A percentile compares a stretch with the other conserved stretches of the same genome.
phyloP scores from a whole-genome alignment of 2,329 filamentous ascomycete species.

The Aspergillus proliferans region DNA sequence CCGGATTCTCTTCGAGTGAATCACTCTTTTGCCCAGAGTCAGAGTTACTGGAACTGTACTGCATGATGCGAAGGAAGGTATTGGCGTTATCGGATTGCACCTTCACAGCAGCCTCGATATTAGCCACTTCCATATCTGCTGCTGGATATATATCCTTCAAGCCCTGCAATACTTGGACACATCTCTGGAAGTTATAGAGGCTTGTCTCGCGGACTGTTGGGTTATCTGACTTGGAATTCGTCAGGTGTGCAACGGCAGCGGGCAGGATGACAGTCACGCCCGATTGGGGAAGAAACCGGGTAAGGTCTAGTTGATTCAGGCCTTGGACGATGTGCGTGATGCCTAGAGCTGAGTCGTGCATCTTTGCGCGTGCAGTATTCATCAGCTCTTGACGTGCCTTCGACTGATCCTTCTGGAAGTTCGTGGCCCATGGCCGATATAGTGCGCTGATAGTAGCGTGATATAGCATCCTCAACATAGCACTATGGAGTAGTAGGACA shows the following conservation, averaged over 20 bases:
- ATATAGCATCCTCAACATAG: slow-evolving; percentile 84
- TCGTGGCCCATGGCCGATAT: slow-evolving; percentile 77
- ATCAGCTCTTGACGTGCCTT: slow-evolving; percentile 48
- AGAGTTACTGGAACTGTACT: slow-evolving; percentile 14
- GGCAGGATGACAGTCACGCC: slow-evolving; percentile 80
- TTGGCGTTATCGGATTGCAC: slow-evolving; percentile 22
- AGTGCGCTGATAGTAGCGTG: slow-evolving; percentile 84
- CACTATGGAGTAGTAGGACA: slow-evolving; percentile 60
- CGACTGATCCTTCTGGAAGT: slow-evolving; percentile 44
- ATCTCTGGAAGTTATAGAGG: slow-evolving; percentile 71
- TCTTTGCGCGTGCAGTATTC: slow-evolving; percentile 69
- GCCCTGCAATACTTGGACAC: slow-evolving; percentile 77
- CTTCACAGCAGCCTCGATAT: slow-evolving; percentile 30
- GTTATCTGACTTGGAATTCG: slow-evolving; percentile 75
- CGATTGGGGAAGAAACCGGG: slow-evolving; percentile 72
- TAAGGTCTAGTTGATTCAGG: slow-evolving; percentile 63
- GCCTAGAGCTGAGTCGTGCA: slow-evolving; percentile 72
- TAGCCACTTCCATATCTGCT: slow-evolving; percentile 62
- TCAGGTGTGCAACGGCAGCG: slow-evolving; percentile 80
- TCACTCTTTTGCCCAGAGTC: neutral
- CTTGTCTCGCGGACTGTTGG: slow-evolving; percentile 63
- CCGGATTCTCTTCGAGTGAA: neutral
- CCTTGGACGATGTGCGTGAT: slow-evolving; percentile 74
- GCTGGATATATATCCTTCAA: slow-evolving; percentile 79
- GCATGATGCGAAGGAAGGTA: slow-evolving; percentile 28